Conservation (phyloP, 31 red algal genomes). For the Endocladia muricata region DNA sequence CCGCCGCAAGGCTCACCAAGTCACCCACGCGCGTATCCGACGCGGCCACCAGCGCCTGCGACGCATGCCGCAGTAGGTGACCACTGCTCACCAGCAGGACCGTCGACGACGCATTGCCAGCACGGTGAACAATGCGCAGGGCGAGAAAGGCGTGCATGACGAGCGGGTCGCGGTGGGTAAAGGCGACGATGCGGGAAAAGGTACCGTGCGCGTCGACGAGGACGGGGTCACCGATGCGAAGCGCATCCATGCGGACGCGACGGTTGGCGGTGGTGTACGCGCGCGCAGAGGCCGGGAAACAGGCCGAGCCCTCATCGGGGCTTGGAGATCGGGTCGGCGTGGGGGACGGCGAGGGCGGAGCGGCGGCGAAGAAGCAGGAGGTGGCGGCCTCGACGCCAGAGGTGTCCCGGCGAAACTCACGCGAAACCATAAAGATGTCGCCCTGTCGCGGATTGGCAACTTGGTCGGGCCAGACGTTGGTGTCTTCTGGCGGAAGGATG, state of each 20-base stretch:
- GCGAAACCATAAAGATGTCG: constrained; percentile 9
- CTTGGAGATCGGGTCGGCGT: neutral
- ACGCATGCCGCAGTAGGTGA: neutral
- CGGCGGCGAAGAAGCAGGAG: neutral
- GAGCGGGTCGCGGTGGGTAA: neutral
- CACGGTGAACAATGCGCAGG: neutral
- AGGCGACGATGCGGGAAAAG: neutral
- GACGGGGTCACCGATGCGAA: neutral
- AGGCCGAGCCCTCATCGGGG: constrained; percentile 1
- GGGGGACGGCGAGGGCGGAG: neutral
- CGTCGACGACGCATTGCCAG: neutral
- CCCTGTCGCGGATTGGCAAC: neutral
- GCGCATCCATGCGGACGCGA: neutral
- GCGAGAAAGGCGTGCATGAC: neutral
- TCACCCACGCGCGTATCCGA: neutral
- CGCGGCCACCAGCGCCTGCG: neutral
- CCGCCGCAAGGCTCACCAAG: neutral
- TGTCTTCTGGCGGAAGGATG: neutral
- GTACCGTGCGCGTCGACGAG: neutral
- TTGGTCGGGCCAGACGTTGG: neutral
- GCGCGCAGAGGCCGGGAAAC: constrained; percentile 4
- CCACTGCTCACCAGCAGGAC: neutral
- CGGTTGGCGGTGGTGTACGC: neutral
- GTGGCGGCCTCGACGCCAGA: neutral
- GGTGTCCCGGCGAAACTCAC: neutral